Conservation (phyloP, 768 basidiomycete species). For the Collybiopsis confluens region DNA sequence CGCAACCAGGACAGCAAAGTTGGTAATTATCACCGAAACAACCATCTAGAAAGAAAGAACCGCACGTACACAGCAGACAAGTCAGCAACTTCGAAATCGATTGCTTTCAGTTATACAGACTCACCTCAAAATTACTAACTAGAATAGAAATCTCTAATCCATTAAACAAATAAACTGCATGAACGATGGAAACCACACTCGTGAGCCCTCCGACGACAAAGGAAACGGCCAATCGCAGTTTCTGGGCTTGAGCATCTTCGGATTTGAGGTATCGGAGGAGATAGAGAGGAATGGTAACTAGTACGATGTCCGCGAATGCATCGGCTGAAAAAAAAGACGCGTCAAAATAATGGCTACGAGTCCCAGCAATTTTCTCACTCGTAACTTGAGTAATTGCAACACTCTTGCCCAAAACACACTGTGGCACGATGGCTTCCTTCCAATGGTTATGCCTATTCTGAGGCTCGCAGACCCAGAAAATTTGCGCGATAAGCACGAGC, state of each 20-base stretch:
- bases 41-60: too few species aligned
- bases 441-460: not conserved
- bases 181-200: slow-evolving; percentile 1
- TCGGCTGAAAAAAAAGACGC: not conserved
- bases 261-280: not conserved
- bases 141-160: not conserved
- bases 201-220: slow-evolving; percentile 3
- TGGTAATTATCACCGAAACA: too few species aligned
- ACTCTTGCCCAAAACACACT: not conserved
- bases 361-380: not conserved
- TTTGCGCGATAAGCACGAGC: not conserved
- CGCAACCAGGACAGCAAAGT: too few species aligned
- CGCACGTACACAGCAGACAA: too few species aligned
- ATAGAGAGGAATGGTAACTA: not conserved
- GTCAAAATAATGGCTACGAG: not conserved
- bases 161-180: not conserved
- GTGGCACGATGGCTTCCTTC: not conserved
- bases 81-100: too few species aligned
- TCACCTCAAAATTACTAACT: not conserved
- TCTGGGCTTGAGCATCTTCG: not conserved
- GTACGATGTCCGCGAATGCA: not conserved
- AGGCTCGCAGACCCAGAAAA: slow-evolving; percentile 4
- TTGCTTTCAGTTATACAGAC: too few species aligned
- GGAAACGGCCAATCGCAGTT: not conserved
- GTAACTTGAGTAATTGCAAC: slow-evolving; percentile 1